Conservation (phyloP, 2,329 filamentous ascomycete genomes). For the Pestalotiopsis sp. region DNA sequence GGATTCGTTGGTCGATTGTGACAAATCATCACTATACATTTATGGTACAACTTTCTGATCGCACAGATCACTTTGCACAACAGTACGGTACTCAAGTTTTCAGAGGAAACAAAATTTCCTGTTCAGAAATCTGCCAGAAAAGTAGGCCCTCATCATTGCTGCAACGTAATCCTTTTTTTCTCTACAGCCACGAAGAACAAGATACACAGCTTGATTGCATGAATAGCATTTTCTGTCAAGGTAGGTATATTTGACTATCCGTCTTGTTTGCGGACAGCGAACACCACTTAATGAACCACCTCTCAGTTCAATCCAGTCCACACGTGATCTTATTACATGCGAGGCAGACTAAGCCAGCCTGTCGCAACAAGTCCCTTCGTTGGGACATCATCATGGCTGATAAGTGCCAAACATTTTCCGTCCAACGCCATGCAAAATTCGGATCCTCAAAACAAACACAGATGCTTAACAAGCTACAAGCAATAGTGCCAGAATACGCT, state of each 20-base stretch:
- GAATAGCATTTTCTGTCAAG: background rate
- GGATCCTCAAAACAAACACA: background rate
- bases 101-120: no score
- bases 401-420: background rate
- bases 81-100: no score
- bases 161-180: no score
- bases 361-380: background rate
- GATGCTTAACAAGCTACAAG: no score
- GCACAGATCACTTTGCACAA: no score
- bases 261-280: no score
- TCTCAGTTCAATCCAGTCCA: background rate
- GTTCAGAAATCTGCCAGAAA: no score
- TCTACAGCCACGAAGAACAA: background rate
- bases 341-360: background rate
- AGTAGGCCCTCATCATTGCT: no score
- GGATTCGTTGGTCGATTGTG: no score
- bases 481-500: background rate
- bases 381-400: background rate
- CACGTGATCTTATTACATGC: background rate
- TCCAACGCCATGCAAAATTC: conserved; percentile 6
- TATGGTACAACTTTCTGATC: no score
- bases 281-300: no score
- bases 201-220: background rate
- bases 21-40: no score
- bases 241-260: background rate